Base-by-base conservation (phyloP, 2,329 filamentous ascomycete species). In the Penicillium nordicum region DNA sequence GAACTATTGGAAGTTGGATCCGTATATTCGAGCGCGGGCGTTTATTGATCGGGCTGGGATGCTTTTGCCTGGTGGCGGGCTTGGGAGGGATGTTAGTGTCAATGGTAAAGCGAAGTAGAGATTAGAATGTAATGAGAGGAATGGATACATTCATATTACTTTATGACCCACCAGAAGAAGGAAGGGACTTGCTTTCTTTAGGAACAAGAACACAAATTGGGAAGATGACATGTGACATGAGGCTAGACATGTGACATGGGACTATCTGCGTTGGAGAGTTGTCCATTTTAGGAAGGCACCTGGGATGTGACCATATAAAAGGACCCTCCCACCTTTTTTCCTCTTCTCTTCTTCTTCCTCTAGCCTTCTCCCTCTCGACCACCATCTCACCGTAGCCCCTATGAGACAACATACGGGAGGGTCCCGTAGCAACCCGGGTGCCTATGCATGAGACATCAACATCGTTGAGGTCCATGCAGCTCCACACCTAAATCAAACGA, bases 1-100 rank as follows among this genome's bases (percentile, higher is more conserved):
- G 42, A 89, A 88, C 66, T 97, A 97, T 75, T 97, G 92, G 92
- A 81, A 81, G 29, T 73, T 96, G 46, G 93, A 97, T 74, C 90
- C 90, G 0, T 95, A 92, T 73, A 70, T 97, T 18, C 80, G 93
- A 40, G 90, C 92, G 2, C 81, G 87, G 68, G 88, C 86, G 14
- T 75, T 89, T 59, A 96, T 95, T 68, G 93, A 97, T 72, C 84
- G 93, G 49, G 82, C 80, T 16, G 90, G 90, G 0, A 78, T 92
- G 57, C 80, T 97, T 46, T 76, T 82, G 50, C 73, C 78, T 1
- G 85, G 80, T 9, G 91, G 91, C 42, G 27, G 2, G 1, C 37
- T 42, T 36, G 25, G 16, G 4, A 11, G 23, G 9, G n/a, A 34
- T 29, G 37, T 4, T 32, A 10, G 2, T 32, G 4, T 7, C 7